Conservation (phyloP, 2,329 filamentous ascomycete genomes). For the Sclerotinia minor region DNA sequence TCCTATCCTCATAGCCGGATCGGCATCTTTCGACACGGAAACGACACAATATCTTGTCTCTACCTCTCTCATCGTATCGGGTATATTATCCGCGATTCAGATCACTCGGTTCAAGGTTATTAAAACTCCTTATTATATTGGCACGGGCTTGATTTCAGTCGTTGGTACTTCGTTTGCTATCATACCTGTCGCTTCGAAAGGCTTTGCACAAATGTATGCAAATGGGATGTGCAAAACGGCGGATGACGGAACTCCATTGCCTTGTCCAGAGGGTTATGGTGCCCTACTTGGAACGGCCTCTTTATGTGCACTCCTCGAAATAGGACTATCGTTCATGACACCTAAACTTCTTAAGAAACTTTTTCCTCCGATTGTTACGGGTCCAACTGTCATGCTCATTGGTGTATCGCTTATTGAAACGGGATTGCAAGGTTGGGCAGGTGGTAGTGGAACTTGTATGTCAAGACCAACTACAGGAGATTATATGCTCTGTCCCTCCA, state of each 20-base stretch:
- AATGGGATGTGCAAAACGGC: slow-evolving; percentile 31
- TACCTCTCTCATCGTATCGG: slow-evolving; percentile 68
- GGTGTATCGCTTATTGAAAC: slow-evolving; percentile 70
- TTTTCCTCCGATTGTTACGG: slow-evolving; percentile 78
- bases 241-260: slow-evolving; percentile 63
- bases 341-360: slow-evolving; percentile 67
- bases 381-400: slow-evolving; percentile 71
- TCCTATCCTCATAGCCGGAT: slow-evolving; percentile 67
- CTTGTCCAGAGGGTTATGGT: slow-evolving; percentile 76
- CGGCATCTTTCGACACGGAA: slow-evolving; percentile 55
- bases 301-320: slow-evolving; percentile 66
- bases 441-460: slow-evolving; percentile 64
- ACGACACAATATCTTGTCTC: slow-evolving; percentile 68
- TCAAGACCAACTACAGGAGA: slow-evolving; percentile 49
- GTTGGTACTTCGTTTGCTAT: slow-evolving; percentile 77
- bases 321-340: slow-evolving; percentile 73
- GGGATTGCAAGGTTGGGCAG: slow-evolving; percentile 77
- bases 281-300: slow-evolving; percentile 70
- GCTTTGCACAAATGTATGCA: slow-evolving; percentile 73
- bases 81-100: slow-evolving; percentile 71
- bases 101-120: slow-evolving; percentile 75
- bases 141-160: slow-evolving; percentile 78
- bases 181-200: slow-evolving; percentile 71
- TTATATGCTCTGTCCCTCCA: slow-evolving; percentile 66
- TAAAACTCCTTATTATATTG: slow-evolving; percentile 70